Conservation (phyloP, 148 eudicot species). For the Hydrangea macrophylla region DNA sequence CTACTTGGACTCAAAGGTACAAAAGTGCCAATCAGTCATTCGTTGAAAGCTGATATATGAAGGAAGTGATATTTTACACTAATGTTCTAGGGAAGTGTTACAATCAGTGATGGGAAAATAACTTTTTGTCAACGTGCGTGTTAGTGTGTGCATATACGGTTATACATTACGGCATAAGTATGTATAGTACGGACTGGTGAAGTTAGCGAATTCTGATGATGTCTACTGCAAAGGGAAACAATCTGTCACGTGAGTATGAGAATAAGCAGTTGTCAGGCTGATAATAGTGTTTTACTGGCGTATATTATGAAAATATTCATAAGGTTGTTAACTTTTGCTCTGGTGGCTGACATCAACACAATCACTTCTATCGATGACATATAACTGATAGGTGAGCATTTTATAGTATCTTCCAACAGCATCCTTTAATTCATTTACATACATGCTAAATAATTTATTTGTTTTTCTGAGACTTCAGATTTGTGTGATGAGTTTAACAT, state of each 20-base stretch:
- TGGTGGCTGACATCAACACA: constrained; percentile 3
- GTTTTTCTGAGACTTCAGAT: background rate
- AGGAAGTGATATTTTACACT: background rate
- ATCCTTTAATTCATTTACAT: too few species aligned
- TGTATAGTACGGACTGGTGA: background rate
- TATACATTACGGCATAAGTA: background rate
- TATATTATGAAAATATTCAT: background rate
- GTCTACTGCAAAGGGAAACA: background rate
- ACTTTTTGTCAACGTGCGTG: background rate
- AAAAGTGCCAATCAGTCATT: background rate
- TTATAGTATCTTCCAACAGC: background rate
- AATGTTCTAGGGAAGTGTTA: background rate
- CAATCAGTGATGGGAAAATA: background rate
- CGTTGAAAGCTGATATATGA: background rate
- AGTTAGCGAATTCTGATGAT: background rate
- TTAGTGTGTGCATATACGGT: background rate
- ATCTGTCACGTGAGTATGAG: background rate
- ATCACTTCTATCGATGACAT: background rate
- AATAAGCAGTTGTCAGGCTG: background rate
- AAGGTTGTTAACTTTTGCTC: background rate
- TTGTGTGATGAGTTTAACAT: background rate
- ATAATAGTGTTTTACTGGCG: background rate
- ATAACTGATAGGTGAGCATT: background rate
- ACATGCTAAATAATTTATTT: constrained; percentile 1
- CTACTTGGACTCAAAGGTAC: background rate